Base-by-base conservation (phyloP, 1,284 basidiomycete genomes). In the Farysia itapuensis region DNA sequence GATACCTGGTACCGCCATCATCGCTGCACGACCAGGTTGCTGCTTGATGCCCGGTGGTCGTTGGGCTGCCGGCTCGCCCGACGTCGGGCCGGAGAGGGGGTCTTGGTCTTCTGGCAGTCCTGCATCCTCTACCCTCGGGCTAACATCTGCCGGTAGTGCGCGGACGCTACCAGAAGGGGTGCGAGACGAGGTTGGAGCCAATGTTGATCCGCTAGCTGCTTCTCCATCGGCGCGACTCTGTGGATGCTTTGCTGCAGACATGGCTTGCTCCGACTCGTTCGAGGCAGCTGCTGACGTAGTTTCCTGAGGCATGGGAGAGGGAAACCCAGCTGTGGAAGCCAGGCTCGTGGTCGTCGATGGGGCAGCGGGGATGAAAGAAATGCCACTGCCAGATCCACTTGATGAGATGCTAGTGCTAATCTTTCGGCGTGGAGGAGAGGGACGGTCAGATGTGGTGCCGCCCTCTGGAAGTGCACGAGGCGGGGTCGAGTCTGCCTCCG, bases 1-100 rank as follows among this genome's bases (percentile, higher is more conserved):
- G 19, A 72, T 72, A 0, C 70, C 70, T 3, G 70, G 70, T 1
- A 72, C 47, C 1, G 67, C 56, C 70, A 72, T 72, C 70, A 72
- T 72, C 4, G 61, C 39, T 9, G 67, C 61, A 23, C 68, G 39
- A 4, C 39, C 53, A 2, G 70, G 70, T 35, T 72, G 70, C 32
- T 49, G 53, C 34, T 64, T 64, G 44, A 69, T 67, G 0, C 57
- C 57, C 9, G 26, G 11, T 28, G 26, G 26, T 11, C 26, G 26
- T 11, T 11, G 26, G n/a, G 9, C 26, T 9, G 26, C 9, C 26
- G 9, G 9, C 11, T 28, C n/a, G 26, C 11, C n/a, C 11, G n/a
- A n/a, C 26, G 26, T 28, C 26, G 26, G 26, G n/a, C 26, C n/a
- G 11, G 26, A n/a, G n/a, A n/a, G n/a, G n/a, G n/a, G n/a, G n/a